These are phyloP conservation scores for Boletus sp. DNA, from an alignment of 1,284 basidiomycete genomes.

Conservation along the genomic window DNA sequence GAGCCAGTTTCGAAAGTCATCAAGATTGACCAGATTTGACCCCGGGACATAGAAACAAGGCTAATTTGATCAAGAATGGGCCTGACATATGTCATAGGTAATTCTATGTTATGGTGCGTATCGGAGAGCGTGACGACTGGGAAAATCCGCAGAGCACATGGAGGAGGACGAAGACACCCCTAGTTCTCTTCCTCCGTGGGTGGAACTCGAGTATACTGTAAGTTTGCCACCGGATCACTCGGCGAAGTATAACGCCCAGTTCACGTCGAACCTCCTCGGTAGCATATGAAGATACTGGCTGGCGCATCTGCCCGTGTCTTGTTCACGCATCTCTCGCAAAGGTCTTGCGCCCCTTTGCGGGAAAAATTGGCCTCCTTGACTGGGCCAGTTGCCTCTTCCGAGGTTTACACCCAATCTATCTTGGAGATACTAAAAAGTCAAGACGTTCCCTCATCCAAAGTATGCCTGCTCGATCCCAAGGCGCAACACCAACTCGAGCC, in stretches of 20 bases:
- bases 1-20: not conserved
- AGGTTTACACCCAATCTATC: constrained; percentile 57
- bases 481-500: constrained; percentile 68
- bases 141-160: constrained; percentile 78
- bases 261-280: not conserved
- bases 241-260: not conserved
- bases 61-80: constrained; percentile 20
- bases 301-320: constrained; percentile 62
- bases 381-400: constrained; percentile 37
- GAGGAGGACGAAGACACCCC: constrained; percentile 83
- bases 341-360: constrained; percentile 62
- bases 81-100: constrained; percentile 40
- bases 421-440: constrained; percentile 58
- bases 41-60: not conserved
- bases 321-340: constrained; percentile 80
- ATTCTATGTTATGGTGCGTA: constrained; percentile 4
- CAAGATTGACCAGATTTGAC: too few species aligned
- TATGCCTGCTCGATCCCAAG: constrained; percentile 88
- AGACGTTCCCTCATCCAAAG: constrained; percentile 48
- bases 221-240: constrained; percentile 15
- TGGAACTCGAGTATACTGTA: constrained; percentile 74
- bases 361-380: constrained; percentile 35
- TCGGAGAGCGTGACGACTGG: constrained; percentile 5
- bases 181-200: constrained; percentile 81
- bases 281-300: constrained; percentile 85